Percentiles rank a stretch among this genome's conserved stretches.
phyloP scores from a whole-genome alignment of 2,329 filamentous ascomycete genomes.

The Pseudogymnoascus verrucosus region DNA sequence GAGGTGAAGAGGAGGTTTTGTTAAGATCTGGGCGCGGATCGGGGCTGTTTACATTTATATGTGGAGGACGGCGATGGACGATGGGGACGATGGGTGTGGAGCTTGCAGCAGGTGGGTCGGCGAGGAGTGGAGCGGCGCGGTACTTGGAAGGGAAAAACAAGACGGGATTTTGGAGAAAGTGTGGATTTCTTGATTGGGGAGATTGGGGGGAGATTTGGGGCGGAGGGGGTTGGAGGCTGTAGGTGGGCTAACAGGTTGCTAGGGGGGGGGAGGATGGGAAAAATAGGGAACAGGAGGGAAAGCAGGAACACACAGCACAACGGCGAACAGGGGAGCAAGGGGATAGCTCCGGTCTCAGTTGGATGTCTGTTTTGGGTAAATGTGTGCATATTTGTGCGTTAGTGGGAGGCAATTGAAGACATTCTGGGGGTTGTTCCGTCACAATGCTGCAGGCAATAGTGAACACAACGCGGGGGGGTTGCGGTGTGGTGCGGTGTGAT shows the following conservation, averaged over 20 bases:
- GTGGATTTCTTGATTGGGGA: background rate
- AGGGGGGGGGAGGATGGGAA: background rate
- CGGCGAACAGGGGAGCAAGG: background rate
- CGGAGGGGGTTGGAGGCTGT: too few species aligned
- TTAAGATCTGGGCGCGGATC: background rate
- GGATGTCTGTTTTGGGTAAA: background rate
- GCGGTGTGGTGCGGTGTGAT: background rate
- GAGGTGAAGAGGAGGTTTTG: slow-evolving; percentile 1
- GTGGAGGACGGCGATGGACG: background rate
- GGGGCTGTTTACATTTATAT: slow-evolving; percentile 4
- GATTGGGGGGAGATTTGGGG: background rate
- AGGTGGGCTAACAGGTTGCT: too few species aligned
- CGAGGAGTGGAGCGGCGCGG: background rate
- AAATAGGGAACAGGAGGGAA: background rate
- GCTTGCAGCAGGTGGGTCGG: background rate
- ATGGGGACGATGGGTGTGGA: background rate
- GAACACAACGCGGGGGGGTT: background rate
- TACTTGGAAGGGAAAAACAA: background rate
- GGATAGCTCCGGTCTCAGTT: background rate
- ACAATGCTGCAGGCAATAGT: background rate
- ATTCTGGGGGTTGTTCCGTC: background rate
- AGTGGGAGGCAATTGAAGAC: background rate
- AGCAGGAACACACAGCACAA: background rate
- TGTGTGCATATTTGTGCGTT: background rate
- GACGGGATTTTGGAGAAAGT: background rate